These are phyloP conservation scores for Rhodotorula sphaerocarpa DNA, from an alignment of 768 basidiomycete genomes.

Conservation along the genomic window DNA sequence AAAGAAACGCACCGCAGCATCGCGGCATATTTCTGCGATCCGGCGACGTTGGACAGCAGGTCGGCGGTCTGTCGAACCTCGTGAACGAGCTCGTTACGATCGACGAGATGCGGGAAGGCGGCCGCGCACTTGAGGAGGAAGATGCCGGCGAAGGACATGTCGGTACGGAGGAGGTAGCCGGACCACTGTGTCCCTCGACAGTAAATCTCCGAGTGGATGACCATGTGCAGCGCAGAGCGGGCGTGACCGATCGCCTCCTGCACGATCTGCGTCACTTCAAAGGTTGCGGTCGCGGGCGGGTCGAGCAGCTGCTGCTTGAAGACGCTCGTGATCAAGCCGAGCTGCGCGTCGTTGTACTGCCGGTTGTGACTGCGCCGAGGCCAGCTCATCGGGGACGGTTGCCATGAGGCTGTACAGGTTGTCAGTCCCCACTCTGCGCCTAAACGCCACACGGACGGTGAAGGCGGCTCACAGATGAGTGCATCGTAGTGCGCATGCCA, in stretches of 20 bases:
- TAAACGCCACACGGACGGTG: neutral
- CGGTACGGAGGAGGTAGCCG: conserved; percentile 10
- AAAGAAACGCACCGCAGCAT: neutral
- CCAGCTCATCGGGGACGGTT: conserved; percentile 7
- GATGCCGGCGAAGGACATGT: conserved; percentile 8
- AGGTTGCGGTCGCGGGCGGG: neutral
- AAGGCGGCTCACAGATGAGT: neutral
- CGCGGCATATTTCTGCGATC: neutral
- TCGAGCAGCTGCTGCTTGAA: conserved; percentile 13
- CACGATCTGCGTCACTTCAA: conserved; percentile 6
- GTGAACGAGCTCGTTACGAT: conserved; percentile 6
- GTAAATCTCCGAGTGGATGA: conserved; percentile 5
- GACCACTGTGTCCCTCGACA: neutral
- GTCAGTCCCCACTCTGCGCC: too few species aligned
- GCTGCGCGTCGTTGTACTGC: conserved; percentile 6
- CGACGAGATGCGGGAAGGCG: conserved; percentile 7
- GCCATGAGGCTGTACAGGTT: neutral
- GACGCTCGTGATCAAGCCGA: neutral
- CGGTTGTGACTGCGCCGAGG: conserved; percentile 7
- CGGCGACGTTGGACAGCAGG: conserved; percentile 1
- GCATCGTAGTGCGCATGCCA: conserved; percentile 9
- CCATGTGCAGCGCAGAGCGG: neutral
- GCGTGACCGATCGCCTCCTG: neutral
- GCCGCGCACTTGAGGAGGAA: conserved; percentile 6
- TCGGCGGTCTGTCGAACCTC: conserved; percentile 3